Conservation (phyloP, 2,329 filamentous ascomycete genomes). For the Xylaria sp. region DNA sequence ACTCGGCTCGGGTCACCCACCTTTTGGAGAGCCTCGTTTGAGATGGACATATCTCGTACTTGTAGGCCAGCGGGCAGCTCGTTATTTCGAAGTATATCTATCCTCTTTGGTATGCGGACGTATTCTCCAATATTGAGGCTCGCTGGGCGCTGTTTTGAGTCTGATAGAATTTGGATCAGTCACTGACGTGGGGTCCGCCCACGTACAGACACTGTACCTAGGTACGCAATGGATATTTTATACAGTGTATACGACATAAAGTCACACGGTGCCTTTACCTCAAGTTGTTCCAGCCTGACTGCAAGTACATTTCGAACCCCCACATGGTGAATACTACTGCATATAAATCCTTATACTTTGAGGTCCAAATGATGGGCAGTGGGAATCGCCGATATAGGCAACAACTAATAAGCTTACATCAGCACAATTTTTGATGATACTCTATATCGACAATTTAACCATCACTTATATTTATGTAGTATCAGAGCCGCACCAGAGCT, state of each 20-base stretch:
- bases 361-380: neutral
- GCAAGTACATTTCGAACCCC: no score
- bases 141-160: slow-evolving; percentile 2
- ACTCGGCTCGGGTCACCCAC: slow-evolving; percentile 58
- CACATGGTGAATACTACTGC: no score
- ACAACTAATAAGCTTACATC: neutral
- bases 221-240: neutral
- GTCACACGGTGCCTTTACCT: neutral
- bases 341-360: no score
- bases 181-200: slow-evolving; percentile 16
- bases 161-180: neutral
- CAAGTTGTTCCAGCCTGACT: no score
- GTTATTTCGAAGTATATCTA: neutral
- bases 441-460: neutral
- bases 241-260: slow-evolving; percentile 1
- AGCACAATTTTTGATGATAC: neutral
- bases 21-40: slow-evolving; percentile 94
- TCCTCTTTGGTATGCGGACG: neutral
- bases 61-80: neutral
- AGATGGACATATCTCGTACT: slow-evolving; percentile 79
- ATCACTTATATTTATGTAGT: neutral
- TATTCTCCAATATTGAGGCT: slow-evolving; percentile 6
- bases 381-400: no score
- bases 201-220: neutral
- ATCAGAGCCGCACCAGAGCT: neutral